A percentile compares a stretch with the other conserved stretches of the same genome.
Evolutionary conservation across 2,329 filamentous ascomycete genomes (phyloP).

Genomic region (Coleophoma crateriformis): DNA sequence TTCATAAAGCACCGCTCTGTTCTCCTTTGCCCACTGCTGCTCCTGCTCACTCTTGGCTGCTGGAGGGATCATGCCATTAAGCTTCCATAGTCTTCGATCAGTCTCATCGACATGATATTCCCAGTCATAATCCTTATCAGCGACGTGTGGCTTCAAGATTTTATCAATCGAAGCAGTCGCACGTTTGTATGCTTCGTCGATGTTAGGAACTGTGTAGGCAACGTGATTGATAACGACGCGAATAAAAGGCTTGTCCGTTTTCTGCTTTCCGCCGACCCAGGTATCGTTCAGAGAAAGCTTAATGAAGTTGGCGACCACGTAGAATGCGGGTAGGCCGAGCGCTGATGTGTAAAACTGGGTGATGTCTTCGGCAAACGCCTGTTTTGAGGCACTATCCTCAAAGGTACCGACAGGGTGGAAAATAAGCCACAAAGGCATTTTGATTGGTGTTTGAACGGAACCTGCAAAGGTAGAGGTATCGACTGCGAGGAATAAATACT

Average conservation of each 20-base stretch:
- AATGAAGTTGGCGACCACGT: conserved; percentile 36
- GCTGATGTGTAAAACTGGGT: conserved; percentile 21
- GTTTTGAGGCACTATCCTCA: conserved; percentile 20
- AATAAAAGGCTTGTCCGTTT: conserved; percentile 27
- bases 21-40: conserved; percentile 23
- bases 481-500: too few relatives aligned
- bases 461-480: too few relatives aligned
- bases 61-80: conserved; percentile 34
- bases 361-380: conserved; percentile 28
- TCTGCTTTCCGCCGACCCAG: conserved; percentile 26
- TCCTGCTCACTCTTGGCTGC: conserved; percentile 29
- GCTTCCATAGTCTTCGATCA: conserved; percentile 35
- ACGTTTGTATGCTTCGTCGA: conserved; percentile 9
- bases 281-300: conserved; percentile 17
- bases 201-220: conserved; percentile 22
- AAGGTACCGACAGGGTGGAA: conserved; percentile 33
- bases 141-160: conserved; percentile 32
- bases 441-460: neutral
- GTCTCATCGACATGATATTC: conserved; percentile 38
- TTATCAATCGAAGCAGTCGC: conserved; percentile 24
- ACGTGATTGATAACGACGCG: conserved; percentile 25
- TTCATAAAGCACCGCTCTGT: conserved; percentile 1
- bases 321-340: conserved; percentile 34
- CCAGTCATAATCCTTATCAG: conserved; percentile 36
- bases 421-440: conserved; percentile 38